These are phyloP conservation scores for Alliaria petiolata DNA, from an alignment of 345 rosid genomes.

Conservation along the genomic window DNA sequence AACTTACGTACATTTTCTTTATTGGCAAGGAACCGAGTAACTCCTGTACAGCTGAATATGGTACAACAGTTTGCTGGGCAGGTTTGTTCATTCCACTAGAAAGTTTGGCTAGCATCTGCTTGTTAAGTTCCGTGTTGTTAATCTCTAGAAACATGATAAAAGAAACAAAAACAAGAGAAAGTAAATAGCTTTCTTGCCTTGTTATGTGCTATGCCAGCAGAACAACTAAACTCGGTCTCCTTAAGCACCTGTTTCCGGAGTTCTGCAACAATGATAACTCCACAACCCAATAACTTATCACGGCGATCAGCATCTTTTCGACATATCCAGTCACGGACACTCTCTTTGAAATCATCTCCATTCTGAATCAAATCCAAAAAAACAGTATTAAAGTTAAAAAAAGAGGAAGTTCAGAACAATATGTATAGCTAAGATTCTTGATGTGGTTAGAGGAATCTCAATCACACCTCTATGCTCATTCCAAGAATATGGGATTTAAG, in stretches of 20 bases:
- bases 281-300: constrained; percentile 86
- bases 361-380: constrained; percentile 42
- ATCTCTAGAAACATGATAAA: background rate
- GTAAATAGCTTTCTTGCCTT: constrained; percentile 44
- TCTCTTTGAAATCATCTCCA: constrained; percentile 45
- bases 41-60: constrained; percentile 62
- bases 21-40: constrained; percentile 75
- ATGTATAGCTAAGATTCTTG: too few relatives aligned
- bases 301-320: constrained; percentile 56
- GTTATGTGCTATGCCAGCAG: constrained; percentile 96
- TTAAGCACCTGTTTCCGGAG: constrained; percentile 76
- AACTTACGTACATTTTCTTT: constrained; percentile 69
- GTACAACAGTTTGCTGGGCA: constrained; percentile 94
- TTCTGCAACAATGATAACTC: constrained; percentile 70
- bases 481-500: constrained; percentile 86
- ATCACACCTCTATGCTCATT: constrained; percentile 45
- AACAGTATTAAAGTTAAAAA: constrained; percentile 15
- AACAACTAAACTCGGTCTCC: constrained; percentile 83
- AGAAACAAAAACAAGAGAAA: background rate
- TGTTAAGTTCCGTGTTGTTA: constrained; percentile 6
- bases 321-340: constrained; percentile 60
- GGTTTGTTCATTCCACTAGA: constrained; percentile 96
- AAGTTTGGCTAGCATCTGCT: constrained; percentile 92
- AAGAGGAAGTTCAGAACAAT: too few relatives aligned
- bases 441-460: background rate